phyloP scores from a whole-genome alignment of 1,284 basidiomycete species.

The Ceratobasidium theobromae region DNA sequence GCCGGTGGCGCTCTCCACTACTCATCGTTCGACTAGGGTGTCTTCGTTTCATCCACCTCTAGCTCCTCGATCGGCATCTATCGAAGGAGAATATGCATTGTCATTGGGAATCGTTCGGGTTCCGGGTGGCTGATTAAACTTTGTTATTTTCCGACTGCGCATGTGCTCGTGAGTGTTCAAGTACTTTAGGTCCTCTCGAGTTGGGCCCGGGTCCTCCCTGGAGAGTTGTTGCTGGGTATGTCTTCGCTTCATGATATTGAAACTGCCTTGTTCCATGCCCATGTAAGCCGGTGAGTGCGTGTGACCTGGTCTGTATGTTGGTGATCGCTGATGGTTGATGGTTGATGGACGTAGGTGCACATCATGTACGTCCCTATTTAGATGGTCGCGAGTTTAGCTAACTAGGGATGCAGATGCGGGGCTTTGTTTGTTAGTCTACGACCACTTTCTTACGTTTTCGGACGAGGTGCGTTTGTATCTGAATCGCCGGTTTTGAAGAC shows the following conservation, averaged over 20 bases:
- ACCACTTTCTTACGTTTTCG: constrained; percentile 12
- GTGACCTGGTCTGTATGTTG: neutral
- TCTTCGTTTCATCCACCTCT: no score
- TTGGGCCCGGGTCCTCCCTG: neutral
- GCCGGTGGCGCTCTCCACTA: neutral
- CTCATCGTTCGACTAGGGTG: no score
- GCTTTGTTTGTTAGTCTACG: constrained; percentile 4
- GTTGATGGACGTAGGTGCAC: constrained; percentile 2
- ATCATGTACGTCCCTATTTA: constrained; percentile 4
- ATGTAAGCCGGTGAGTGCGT: constrained; percentile 3
- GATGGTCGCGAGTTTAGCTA: neutral
- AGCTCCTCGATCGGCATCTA: neutral
- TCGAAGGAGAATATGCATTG: neutral
- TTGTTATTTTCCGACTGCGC: no score
- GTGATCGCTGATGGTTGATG: neutral
- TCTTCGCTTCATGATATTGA: neutral
- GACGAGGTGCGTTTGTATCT: constrained; percentile 7
- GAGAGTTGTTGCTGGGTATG: neutral
- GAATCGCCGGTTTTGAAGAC: neutral
- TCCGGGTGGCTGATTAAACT: no score
- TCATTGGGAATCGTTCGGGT: neutral
- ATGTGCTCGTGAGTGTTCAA: neutral
- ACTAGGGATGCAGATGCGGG: neutral
- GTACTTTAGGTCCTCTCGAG: neutral
- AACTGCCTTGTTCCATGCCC: constrained; percentile 9